A percentile compares a stretch with the other conserved stretches of the same genome.
Evolutionary conservation across 805 yeast species (phyloP).

Genomic region (Yamadazyma tumulicola): DNA sequence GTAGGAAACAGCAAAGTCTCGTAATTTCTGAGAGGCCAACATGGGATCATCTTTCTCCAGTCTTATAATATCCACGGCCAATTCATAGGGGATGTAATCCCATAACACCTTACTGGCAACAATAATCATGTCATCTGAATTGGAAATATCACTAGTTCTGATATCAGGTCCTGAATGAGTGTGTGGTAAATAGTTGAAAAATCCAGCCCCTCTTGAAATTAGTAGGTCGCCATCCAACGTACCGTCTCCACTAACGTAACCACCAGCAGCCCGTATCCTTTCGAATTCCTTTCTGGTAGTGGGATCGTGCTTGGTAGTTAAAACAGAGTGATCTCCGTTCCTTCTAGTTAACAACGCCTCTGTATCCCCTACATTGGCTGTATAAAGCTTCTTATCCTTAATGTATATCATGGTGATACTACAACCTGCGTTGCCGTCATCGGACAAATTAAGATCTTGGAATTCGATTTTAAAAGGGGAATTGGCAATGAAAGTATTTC

Average conservation of each 20-base stretch:
- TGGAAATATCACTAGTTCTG: constrained; percentile 53
- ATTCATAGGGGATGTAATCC: constrained; percentile 77
- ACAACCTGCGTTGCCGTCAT: constrained; percentile 77
- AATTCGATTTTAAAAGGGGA: constrained; percentile 25
- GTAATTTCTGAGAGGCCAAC: constrained; percentile 85
- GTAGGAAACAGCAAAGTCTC: constrained; percentile 92
- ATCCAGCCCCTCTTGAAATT: constrained; percentile 91
- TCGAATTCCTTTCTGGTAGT: constrained; percentile 74
- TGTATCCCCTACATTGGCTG: constrained; percentile 91
- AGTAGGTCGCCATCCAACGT: constrained; percentile 78
- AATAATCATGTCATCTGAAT: constrained; percentile 78
- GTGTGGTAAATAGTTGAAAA: constrained; percentile 79
- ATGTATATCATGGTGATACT: constrained; percentile 80
- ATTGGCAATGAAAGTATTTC: constrained; percentile 37
- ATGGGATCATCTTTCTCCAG: constrained; percentile 80
- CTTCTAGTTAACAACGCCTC: constrained; percentile 74
- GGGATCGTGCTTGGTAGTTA: constrained; percentile 83
- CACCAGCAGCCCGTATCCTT: constrained; percentile 87
- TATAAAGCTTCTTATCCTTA: constrained; percentile 62
- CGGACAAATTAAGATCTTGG: constrained; percentile 51
- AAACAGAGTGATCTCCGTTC: constrained; percentile 73
- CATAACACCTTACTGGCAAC: constrained; percentile 82
- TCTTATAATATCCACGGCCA: constrained; percentile 87
- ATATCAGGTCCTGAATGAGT: constrained; percentile 86
- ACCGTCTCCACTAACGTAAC: constrained; percentile 81